phyloP scores from a whole-genome alignment of 192 early-diverging fungal species.

The Entomortierella chlamydospora region DNA sequence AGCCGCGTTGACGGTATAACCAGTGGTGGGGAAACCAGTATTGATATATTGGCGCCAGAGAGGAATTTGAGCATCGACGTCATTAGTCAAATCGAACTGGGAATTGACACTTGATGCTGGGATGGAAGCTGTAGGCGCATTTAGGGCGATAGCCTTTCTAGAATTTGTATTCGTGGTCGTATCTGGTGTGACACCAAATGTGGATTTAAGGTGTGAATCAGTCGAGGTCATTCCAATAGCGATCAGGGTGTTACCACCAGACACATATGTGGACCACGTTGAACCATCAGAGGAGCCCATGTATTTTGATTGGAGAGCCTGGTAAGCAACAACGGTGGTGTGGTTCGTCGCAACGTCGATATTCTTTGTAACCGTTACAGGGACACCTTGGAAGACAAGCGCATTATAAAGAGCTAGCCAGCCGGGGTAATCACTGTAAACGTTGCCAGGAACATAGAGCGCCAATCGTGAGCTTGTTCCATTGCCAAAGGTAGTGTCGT shows the following conservation, averaged over 20 bases:
- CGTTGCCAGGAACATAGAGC: slow-evolving; percentile 13
- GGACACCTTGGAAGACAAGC: slow-evolving; percentile 23
- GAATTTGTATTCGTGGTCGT: background rate
- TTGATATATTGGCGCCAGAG: background rate
- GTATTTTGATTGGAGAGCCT: slow-evolving; percentile 13
- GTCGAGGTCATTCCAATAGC: background rate
- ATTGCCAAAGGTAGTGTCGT: slow-evolving; percentile 3
- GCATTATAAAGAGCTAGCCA: slow-evolving; percentile 25
- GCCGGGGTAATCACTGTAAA: slow-evolving; percentile 18
- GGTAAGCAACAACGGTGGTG: slow-evolving; percentile 13
- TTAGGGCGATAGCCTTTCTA: background rate
- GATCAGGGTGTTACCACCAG: background rate
- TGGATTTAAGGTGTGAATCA: background rate
- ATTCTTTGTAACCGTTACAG: slow-evolving; percentile 18
- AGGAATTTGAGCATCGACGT: background rate
- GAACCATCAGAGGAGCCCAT: background rate
- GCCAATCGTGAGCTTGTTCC: slow-evolving; percentile 21
- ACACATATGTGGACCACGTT: slow-evolving; percentile 10
- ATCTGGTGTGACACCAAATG: background rate
- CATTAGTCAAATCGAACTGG: background rate
- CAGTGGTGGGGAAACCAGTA: slow-evolving; percentile 13
- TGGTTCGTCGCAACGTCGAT: slow-evolving; percentile 9
- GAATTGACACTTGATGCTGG: background rate
- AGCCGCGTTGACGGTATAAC: slow-evolving; percentile 8
- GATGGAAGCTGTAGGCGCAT: background rate